These are phyloP conservation scores for Salix koriyanagi DNA, from an alignment of 345 rosid genomes.

Conservation along the genomic window DNA sequence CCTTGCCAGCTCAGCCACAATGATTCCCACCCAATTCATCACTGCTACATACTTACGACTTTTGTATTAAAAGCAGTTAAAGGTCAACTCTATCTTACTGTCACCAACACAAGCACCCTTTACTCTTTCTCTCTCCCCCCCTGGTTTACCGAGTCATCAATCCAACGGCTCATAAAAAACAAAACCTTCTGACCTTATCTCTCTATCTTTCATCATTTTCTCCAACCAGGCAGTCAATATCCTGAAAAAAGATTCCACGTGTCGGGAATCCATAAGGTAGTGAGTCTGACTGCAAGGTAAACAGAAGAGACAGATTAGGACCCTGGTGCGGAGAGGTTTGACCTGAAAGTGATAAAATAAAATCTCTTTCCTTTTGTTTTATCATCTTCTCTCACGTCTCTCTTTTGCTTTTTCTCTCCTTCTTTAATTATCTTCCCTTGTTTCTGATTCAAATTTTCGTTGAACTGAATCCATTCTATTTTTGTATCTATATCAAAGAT, in stretches of 20 bases:
- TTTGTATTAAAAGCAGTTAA: slow-evolving; percentile 38
- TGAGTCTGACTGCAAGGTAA: slow-evolving; percentile 29
- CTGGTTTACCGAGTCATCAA: slow-evolving; percentile 22
- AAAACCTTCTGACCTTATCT: slow-evolving; percentile 39
- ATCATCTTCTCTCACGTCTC: slow-evolving; percentile 16
- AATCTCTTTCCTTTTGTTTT: background rate
- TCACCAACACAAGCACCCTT: slow-evolving; percentile 32
- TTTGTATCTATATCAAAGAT: background rate
- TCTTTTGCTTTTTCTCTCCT: slow-evolving; percentile 1
- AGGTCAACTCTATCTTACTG: slow-evolving; percentile 61
- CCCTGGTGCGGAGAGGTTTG: slow-evolving; percentile 34
- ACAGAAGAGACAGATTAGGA: slow-evolving; percentile 27
- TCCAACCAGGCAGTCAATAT: slow-evolving; percentile 40
- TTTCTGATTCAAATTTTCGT: background rate
- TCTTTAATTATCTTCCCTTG: background rate
- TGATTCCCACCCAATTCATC: background rate
- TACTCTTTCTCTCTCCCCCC: background rate
- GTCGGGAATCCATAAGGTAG: slow-evolving; percentile 6
- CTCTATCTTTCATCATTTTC: slow-evolving; percentile 6
- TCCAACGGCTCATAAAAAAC: slow-evolving; percentile 39
- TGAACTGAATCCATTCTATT: slow-evolving; percentile 3
- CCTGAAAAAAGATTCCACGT: slow-evolving; percentile 25
- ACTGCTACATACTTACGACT: slow-evolving; percentile 11
- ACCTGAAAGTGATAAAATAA: slow-evolving; percentile 20
- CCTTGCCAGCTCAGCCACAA: no score